Conservation (phyloP, 306 rosid species). For the Ochetophila trinervis region DNA sequence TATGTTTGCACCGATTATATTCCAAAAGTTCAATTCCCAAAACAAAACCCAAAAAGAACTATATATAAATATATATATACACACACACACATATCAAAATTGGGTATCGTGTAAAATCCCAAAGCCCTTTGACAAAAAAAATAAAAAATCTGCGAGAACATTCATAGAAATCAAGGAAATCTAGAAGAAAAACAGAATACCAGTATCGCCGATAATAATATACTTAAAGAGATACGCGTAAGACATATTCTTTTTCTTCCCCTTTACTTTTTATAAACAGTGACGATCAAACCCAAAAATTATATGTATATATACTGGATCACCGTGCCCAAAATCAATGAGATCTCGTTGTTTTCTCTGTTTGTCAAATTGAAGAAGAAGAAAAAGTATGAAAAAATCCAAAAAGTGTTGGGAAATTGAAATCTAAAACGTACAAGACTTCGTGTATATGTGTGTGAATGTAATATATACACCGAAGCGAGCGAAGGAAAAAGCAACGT, state of each 20-base stretch:
- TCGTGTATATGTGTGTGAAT: neutral
- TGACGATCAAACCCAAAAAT: too few species aligned
- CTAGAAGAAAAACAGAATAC: constrained; percentile 33
- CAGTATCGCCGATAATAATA: constrained; percentile 98
- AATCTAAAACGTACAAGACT: neutral
- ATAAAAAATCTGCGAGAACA: neutral
- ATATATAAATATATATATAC: neutral
- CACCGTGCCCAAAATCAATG: constrained; percentile 6
- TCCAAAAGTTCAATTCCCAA: neutral
- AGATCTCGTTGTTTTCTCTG: constrained; percentile 2
- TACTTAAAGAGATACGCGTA: constrained; percentile 98
- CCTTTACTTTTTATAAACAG: neutral
- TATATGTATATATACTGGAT: neutral
- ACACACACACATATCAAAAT: neutral
- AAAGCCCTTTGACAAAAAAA: neutral
- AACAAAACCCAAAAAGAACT: constrained; percentile 1
- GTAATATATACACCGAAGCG: too few species aligned
- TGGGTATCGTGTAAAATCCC: neutral
- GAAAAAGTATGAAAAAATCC: neutral
- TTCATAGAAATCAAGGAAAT: neutral
- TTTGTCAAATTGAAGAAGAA: neutral
- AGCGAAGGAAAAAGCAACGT: neutral
- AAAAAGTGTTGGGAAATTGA: neutral
- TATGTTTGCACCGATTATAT: neutral
- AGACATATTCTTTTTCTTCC: constrained; percentile 43